phyloP scores from a whole-genome alignment of 768 basidiomycete species.

The Lactarius trivialis region DNA sequence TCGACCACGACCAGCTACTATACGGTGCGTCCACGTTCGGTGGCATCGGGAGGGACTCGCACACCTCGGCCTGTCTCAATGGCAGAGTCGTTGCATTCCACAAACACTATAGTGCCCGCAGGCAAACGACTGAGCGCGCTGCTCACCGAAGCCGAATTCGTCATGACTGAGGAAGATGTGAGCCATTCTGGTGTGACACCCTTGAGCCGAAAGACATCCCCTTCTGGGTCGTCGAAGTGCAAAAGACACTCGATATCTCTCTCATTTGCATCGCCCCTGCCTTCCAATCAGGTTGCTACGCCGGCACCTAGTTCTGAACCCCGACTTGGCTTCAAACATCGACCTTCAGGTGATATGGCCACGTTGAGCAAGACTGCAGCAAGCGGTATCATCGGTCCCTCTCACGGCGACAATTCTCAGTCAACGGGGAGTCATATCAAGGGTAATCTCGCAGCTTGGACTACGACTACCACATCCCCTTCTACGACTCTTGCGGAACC shows the following conservation, averaged over 20 bases:
- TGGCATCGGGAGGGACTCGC: slow-evolving; percentile 35
- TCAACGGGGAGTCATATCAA: slow-evolving; percentile 40
- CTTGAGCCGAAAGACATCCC: slow-evolving; percentile 32
- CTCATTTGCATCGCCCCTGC: slow-evolving; percentile 35
- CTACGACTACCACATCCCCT: slow-evolving; percentile 24
- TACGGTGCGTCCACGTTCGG: slow-evolving; percentile 54
- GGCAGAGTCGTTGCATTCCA: slow-evolving; percentile 71
- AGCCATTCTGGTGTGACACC: slow-evolving; percentile 4
- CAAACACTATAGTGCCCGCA: slow-evolving; percentile 60
- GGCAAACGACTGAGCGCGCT: slow-evolving; percentile 64
- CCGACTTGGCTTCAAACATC: slow-evolving; percentile 7
- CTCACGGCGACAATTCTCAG: slow-evolving; percentile 29
- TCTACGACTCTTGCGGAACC: slow-evolving; percentile 28
- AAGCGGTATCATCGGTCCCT: slow-evolving; percentile 37
- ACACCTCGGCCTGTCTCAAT: slow-evolving; percentile 70
- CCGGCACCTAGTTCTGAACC: slow-evolving; percentile 6
- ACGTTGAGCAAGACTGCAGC: slow-evolving; percentile 39
- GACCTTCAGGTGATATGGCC: slow-evolving; percentile 30
- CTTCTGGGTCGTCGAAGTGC: slow-evolving; percentile 41
- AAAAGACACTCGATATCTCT: slow-evolving; percentile 65
- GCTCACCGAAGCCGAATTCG: slow-evolving; percentile 60
- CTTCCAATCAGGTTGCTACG: slow-evolving; percentile 22
- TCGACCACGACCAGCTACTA: slow-evolving; percentile 67
- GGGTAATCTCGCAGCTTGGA: slow-evolving; percentile 45
- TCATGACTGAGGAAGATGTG: slow-evolving; percentile 56